Conservation (phyloP, 202 grass and related monocot species). For the Tripidium arundinaceum region DNA sequence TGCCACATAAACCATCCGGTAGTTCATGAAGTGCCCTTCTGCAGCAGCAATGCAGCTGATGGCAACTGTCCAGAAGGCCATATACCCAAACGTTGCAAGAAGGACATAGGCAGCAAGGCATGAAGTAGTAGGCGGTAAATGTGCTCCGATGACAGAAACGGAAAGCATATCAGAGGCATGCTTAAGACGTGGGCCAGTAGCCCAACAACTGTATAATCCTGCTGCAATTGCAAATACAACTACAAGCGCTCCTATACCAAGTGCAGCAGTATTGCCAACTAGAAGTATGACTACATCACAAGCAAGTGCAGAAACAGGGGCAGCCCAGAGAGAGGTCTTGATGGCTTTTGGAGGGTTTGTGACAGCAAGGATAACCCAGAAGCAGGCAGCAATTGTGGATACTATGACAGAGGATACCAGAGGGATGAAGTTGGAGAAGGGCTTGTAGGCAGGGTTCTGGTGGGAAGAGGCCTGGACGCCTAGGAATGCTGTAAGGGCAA, state of each 20-base stretch:
- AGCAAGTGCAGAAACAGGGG: slow-evolving; percentile 52
- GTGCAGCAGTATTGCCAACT: slow-evolving; percentile 47
- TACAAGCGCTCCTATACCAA: slow-evolving; percentile 54
- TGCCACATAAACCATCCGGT: slow-evolving; percentile 44
- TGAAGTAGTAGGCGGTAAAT: slow-evolving; percentile 35
- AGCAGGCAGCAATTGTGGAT: slow-evolving; percentile 50
- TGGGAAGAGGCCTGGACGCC: slow-evolving; percentile 50
- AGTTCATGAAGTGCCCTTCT: slow-evolving; percentile 49
- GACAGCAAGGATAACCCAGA: slow-evolving; percentile 63
- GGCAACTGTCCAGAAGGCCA: slow-evolving; percentile 77
- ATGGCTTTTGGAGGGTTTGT: slow-evolving; percentile 55
- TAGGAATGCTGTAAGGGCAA: slow-evolving; percentile 63
- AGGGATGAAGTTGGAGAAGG: slow-evolving; percentile 51
- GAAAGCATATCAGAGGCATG: slow-evolving; percentile 68
- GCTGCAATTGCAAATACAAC: slow-evolving; percentile 49
- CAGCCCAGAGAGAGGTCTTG: slow-evolving; percentile 64
- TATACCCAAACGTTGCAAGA: slow-evolving; percentile 47
- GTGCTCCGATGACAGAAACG: slow-evolving; percentile 41
- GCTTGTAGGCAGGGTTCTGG: slow-evolving; percentile 52
- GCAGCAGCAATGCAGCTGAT: slow-evolving; percentile 61
- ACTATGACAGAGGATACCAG: slow-evolving; percentile 60
- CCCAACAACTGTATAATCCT: slow-evolving; percentile 80
- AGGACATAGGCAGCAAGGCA: slow-evolving; percentile 37
- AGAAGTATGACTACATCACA: slow-evolving; percentile 62
- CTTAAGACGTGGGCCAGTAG: slow-evolving; percentile 55